phyloP scores from a whole-genome alignment of 2,329 filamentous ascomycete genomes.

The Neofusicoccum cordaticola region DNA sequence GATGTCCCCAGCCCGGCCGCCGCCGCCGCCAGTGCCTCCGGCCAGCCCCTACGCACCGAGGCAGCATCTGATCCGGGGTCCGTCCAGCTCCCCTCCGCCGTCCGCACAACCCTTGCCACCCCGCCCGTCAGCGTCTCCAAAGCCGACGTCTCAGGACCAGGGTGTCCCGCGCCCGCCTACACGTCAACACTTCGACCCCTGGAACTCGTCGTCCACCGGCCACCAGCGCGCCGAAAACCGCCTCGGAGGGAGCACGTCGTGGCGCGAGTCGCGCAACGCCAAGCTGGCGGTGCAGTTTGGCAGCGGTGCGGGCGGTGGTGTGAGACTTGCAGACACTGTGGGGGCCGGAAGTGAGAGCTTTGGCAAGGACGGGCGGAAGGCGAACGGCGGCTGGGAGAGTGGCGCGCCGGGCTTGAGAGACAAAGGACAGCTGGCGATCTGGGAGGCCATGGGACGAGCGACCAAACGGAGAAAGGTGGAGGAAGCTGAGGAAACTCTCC shows the following conservation, averaged over 20 bases:
- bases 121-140: background rate
- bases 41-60: background rate
- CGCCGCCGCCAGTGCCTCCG: background rate
- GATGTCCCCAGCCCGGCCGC: background rate
- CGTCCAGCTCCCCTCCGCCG: constrained; percentile 8
- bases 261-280: constrained; percentile 66
- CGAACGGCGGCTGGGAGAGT: constrained; percentile 52
- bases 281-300: constrained; percentile 71
- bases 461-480: constrained; percentile 23
- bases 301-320: constrained; percentile 51
- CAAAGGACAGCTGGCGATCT: constrained; percentile 44
- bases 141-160: background rate
- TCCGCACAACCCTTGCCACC: constrained; percentile 16
- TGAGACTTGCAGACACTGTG: constrained; percentile 62
- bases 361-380: constrained; percentile 48
- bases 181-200: constrained; percentile 57
- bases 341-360: constrained; percentile 62
- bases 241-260: constrained; percentile 61
- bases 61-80: background rate
- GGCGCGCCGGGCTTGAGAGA: constrained; percentile 49
- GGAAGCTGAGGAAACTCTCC: constrained; percentile 3
- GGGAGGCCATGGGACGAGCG: constrained; percentile 27
- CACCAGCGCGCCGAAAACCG: constrained; percentile 74
- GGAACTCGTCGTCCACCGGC: constrained; percentile 72
- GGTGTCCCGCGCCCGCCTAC: constrained; percentile 18